phyloP scores from a whole-genome alignment of 352 stramenopile species.

The Globisporangium apiculatum region DNA sequence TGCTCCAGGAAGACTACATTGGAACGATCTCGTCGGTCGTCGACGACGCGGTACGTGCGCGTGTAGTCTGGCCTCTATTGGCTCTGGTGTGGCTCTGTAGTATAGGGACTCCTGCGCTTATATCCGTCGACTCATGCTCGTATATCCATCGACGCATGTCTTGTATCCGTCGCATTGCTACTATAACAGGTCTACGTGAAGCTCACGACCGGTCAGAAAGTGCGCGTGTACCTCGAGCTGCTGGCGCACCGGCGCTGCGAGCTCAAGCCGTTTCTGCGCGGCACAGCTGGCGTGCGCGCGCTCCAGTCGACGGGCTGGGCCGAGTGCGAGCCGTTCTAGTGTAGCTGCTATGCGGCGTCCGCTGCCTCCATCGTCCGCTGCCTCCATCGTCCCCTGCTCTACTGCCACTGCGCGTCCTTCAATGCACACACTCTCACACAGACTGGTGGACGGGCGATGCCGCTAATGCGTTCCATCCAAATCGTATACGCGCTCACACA shows the following conservation, averaged over 20 bases:
- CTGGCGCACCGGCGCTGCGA: slow-evolving; percentile 52
- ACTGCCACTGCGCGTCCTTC: too few species aligned
- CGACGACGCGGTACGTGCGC: slow-evolving; percentile 40
- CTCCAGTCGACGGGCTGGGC: slow-evolving; percentile 52
- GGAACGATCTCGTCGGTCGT: slow-evolving; percentile 70
- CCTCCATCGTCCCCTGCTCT: too few species aligned
- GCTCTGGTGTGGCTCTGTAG: background rate
- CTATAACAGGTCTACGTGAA: slow-evolving; percentile 47
- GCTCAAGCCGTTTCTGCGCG: slow-evolving; percentile 57
- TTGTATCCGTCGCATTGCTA: too few species aligned
- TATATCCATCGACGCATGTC: too few species aligned
- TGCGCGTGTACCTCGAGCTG: slow-evolving; percentile 49
- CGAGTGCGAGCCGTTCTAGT: slow-evolving; percentile 55
- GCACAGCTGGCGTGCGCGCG: slow-evolving; percentile 29
- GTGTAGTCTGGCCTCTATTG: too few species aligned
- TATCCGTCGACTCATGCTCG: too few species aligned
- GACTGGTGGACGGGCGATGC: too few species aligned
- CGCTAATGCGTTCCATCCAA: too few species aligned
- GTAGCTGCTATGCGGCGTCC: background rate
- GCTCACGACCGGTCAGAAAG: slow-evolving; percentile 52
- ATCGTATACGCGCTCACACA: too few species aligned
- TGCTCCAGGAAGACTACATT: slow-evolving; percentile 69
- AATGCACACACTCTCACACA: too few species aligned
- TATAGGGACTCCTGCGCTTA: too few species aligned
- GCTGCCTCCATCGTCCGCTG: too few species aligned